phyloP scores from a whole-genome alignment of 768 basidiomycete genomes.

The Sarcomyxa edulis region DNA sequence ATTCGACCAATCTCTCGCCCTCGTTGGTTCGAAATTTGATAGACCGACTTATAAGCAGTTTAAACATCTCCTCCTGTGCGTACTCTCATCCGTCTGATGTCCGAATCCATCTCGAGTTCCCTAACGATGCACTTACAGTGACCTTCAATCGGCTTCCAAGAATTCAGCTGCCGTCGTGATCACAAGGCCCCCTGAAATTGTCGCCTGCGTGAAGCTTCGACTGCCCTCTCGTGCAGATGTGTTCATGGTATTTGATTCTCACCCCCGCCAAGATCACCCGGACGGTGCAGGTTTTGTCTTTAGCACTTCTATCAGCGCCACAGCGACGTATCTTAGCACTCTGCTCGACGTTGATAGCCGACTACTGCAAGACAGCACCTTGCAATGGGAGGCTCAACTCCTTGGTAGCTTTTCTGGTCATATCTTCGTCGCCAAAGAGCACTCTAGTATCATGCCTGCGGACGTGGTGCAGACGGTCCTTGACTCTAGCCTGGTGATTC shows the following conservation, averaged over 20 bases:
- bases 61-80: constrained; percentile 5
- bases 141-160: constrained; percentile 16
- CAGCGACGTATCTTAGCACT: constrained; percentile 37
- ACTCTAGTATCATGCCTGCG: constrained; percentile 10
- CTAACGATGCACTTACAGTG: constrained; percentile 12
- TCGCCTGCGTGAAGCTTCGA: constrained; percentile 42
- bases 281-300: constrained; percentile 56
- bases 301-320: constrained; percentile 36
- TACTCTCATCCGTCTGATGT: neutral
- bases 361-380: constrained; percentile 32
- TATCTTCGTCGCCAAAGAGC: constrained; percentile 35
- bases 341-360: constrained; percentile 45
- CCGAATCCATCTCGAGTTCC: too few species aligned
- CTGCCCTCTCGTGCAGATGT: constrained; percentile 25
- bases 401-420: constrained; percentile 58
- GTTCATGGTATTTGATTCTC: constrained; percentile 65
- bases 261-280: constrained; percentile 54
- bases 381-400: constrained; percentile 65
- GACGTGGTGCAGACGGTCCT: constrained; percentile 31
- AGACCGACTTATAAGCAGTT: constrained; percentile 1
- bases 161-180: constrained; percentile 42
- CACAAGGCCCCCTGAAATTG: constrained; percentile 68
- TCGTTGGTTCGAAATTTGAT: neutral
- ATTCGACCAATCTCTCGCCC: neutral
- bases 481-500: constrained; percentile 44